phyloP scores from a whole-genome alignment of 2,329 filamentous ascomycete species.

The Epichloe uncinata region DNA sequence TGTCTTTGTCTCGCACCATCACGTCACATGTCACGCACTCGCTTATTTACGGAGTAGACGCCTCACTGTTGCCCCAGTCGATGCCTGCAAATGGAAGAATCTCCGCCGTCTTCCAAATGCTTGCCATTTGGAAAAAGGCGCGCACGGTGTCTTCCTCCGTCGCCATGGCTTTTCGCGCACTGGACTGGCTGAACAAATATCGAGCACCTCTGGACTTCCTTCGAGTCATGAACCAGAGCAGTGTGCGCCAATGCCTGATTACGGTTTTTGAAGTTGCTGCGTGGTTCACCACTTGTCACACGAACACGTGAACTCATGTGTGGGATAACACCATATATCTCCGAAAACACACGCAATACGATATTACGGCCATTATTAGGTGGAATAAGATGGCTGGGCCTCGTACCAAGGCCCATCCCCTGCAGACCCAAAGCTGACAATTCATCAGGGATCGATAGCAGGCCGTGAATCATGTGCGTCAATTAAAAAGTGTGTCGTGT shows the following conservation, averaged over 20 bases:
- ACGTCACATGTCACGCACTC: conserved; percentile 5
- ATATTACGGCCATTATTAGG: neutral
- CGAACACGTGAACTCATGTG: neutral
- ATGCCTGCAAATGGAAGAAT: neutral
- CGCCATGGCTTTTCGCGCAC: neutral
- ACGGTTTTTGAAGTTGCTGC: neutral
- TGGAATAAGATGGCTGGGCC: neutral
- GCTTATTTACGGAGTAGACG: neutral
- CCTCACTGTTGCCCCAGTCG: conserved; percentile 1
- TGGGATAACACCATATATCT: neutral
- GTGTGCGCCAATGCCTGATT: conserved; percentile 2
- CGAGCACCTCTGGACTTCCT: neutral
- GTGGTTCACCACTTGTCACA: neutral
- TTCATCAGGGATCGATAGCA: neutral
- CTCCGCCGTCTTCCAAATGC: neutral
- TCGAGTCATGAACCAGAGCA: neutral
- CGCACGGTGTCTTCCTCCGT: neutral
- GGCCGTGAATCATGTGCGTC: neutral
- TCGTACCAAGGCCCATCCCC: neutral
- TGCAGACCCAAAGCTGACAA: neutral
- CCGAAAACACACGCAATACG: neutral
- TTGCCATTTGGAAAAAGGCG: neutral
- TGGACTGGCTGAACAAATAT: neutral
- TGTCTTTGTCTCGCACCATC: conserved; percentile 4
- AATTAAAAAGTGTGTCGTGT: neutral